Evolutionary conservation across 352 stramenopile species (phyloP), one percentile per base, ranked within the genome.

Genomic region (Globisporangium echinulatum): DNA sequence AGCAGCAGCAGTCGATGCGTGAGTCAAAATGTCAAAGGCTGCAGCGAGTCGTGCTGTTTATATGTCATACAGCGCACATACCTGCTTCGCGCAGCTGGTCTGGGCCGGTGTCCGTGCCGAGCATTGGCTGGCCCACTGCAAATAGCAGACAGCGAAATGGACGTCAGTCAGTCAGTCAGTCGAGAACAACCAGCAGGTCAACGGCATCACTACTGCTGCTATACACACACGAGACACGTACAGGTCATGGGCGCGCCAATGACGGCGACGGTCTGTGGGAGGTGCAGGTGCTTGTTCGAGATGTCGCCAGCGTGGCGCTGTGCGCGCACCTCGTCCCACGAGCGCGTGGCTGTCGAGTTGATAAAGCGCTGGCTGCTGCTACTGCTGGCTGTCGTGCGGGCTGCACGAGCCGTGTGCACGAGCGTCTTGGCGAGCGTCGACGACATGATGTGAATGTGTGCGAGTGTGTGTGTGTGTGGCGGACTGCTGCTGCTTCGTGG

Each of bases 171-270:
- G 17, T 59, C 13, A 7, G 7, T 54, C 33, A 56, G 40, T 46
- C 40, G 40, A 10, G 17, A 39, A 9, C 13, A 11, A 50, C 25
- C 25, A 25, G 25, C 25, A 25, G 25, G 25, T 2, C 25, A 25
- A 25, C 25, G 25, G 25, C 25, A 25, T 25, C 25, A 25, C 25
- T 25, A 25, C 25, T 25, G 25, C 25, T 25, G 25, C 25, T 25
- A 25, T 25, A 25, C 25, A 25, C 25, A 25, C 25, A 2, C 25
- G 25, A 25, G 25, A 25, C 25, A 67, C 77, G 46, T 69, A 94
- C 85, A 86, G 9, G 84, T 95, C 85, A 95, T 95, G 25, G 85
- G 85, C n/a, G 83, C 85, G 64, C 85, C 85, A 51, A 95, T 95
- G 47, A 95, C 62, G 0, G 82, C 70, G 46, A 92, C 85, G 0